Base-by-base conservation (phyloP, 345 rosid genomes). In the Eucalyptus sideroxylon region DNA sequence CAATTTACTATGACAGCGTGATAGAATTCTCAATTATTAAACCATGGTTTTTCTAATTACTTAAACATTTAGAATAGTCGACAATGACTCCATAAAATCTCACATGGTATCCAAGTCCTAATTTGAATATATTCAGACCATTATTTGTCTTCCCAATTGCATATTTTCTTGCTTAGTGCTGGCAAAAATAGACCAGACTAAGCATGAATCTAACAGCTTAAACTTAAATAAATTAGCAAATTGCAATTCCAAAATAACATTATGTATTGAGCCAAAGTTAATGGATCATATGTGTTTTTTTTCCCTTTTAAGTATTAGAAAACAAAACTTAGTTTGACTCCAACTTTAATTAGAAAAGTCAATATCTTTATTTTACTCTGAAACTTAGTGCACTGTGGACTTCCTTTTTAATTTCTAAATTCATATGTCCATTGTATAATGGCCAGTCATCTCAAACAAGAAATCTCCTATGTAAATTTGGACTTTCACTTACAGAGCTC, bases 31-130 rank as follows among this genome's bases (percentile, higher is more conserved):
- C 0, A 56, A 24, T 19, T 56, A 56, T 56, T 9, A 56, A 56
- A 56, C 3, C 62, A 56, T 12, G 6, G 1, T 56, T 56, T 24
- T 56, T 24, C 1, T 56, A 56, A 1, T 9, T 56, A 56, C 27
- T 24, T 23, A 56, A 56, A 9, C 3, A 9, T 56, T 9, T 56
- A 56, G 1, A 23, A 56, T 0, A 56, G 6, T 9, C 3, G 0
- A 24, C 1, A 9, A 0, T 9, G 0, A 0, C 3, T 12, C 6
- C 12, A 9, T 0, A 56, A 56, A 56, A 56, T 23, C 27, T 56
- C 62, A 23, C 27, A 19, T 53, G 0, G 0, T 53, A 53, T 53
- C 4, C 7, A 0, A 53, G 0, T 53, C 23, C 2, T 53, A 19
- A 1, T 53, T 53, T 1, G 2, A 53, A 53, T 53, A 53, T 53